A percentile compares a stretch with the other conserved stretches of the same genome.
phyloP scores from a whole-genome alignment of 2,329 filamentous ascomycete species.

The Alternaria angustiovoidea region DNA sequence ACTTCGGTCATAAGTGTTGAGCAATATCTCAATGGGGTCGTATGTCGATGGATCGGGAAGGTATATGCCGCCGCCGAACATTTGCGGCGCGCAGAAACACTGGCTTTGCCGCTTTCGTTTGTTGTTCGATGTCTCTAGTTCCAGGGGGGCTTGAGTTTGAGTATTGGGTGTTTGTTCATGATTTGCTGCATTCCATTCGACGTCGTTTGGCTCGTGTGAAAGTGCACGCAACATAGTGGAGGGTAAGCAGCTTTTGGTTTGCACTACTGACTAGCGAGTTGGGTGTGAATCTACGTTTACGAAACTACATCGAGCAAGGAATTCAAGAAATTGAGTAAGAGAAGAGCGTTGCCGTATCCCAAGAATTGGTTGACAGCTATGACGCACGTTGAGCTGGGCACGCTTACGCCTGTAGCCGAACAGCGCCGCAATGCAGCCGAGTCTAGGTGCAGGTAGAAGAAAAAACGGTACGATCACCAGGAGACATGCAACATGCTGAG shows the following conservation, averaged over 20 bases:
- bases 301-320: not conserved
- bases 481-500: not conserved
- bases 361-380: not conserved
- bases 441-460: not conserved
- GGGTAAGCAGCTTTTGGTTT: not conserved
- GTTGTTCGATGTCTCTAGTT: not conserved
- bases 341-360: not conserved
- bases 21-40: constrained; percentile 47
- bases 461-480: not conserved
- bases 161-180: not conserved
- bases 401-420: not conserved
- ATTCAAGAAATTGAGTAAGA: not conserved
- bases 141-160: not conserved
- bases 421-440: not conserved
- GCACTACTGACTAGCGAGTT: too few species aligned
- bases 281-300: not conserved
- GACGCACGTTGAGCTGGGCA: not conserved
- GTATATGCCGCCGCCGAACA: constrained; percentile 45
- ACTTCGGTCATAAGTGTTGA: constrained; percentile 44
- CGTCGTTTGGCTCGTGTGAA: not conserved
- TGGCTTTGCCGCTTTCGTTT: constrained; percentile 12
- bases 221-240: not conserved
- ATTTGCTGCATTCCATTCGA: constrained; percentile 1
- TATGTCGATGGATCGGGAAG: constrained; percentile 43
- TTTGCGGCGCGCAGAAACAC: constrained; percentile 21